A percentile compares a stretch with the other conserved stretches of the same genome.
Evolutionary conservation across 352 stramenopile genomes (phyloP).

Genomic region (Paralagenidium karlingii): DNA sequence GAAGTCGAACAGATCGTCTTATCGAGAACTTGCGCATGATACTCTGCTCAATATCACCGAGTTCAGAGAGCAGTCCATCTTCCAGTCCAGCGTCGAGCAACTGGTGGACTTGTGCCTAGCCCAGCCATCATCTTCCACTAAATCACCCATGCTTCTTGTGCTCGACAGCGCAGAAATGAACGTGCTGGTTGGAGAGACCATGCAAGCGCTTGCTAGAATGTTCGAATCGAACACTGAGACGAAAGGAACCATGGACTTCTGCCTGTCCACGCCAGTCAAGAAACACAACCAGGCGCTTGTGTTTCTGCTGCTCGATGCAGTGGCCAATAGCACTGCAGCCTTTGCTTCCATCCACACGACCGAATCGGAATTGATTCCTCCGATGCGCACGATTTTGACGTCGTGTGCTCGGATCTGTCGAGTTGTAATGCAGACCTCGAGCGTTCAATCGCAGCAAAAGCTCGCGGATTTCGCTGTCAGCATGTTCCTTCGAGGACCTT

Average conservation of each 20-base stretch:
- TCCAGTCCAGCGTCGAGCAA: constrained; percentile 38
- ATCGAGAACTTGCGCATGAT: constrained; percentile 22
- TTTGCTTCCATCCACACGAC: constrained; percentile 10
- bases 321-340: constrained; percentile 43
- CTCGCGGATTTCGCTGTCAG: constrained; percentile 43
- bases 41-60: constrained; percentile 10
- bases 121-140: constrained; percentile 31
- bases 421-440: constrained; percentile 69
- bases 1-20: no score
- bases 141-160: constrained; percentile 9
- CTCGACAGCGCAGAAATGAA: constrained; percentile 5
- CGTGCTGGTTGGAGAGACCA: constrained; percentile 10
- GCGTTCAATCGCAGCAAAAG: constrained; percentile 37
- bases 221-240: constrained; percentile 64
- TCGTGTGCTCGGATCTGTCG: constrained; percentile 51
- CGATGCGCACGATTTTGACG: constrained; percentile 16
- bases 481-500: constrained; percentile 52
- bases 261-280: constrained; percentile 20
- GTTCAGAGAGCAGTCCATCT: constrained; percentile 32
- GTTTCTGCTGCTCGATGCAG: constrained; percentile 44
- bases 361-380: constrained; percentile 15
- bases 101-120: constrained; percentile 66
- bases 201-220: constrained; percentile 68
- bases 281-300: constrained; percentile 21
- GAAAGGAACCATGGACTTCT: constrained; percentile 73